phyloP scores from a whole-genome alignment of 148 eudicot genomes.

The Pouteria glomerata region DNA sequence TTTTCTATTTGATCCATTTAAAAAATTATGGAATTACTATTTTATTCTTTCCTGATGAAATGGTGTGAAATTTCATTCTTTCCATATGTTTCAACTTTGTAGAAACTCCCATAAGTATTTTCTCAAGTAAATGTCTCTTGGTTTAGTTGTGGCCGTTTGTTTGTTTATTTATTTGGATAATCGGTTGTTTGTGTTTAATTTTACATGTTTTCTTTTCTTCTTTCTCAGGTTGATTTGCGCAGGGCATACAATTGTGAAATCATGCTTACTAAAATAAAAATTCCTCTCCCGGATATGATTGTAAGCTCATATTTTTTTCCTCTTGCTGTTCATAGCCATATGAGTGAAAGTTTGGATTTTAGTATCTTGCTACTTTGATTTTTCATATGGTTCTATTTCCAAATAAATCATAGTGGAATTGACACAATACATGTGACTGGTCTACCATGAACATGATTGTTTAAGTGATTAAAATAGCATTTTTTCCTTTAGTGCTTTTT shows the following conservation, averaged over 20 bases:
- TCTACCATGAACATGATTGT: neutral
- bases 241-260: constrained; percentile 97
- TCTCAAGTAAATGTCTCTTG: neutral
- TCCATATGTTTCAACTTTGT: neutral
- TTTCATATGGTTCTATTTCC: neutral
- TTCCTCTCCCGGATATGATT: constrained; percentile 91
- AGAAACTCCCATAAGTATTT: neutral
- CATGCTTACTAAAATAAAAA: constrained; percentile 96
- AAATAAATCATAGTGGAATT: neutral
- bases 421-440: neutral
- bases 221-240: constrained; percentile 79
- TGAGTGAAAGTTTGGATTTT: neutral
- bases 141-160: neutral
- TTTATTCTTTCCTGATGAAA: neutral
- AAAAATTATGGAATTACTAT: neutral
- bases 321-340: neutral
- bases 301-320: constrained; percentile 41
- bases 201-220: neutral
- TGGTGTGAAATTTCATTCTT: neutral
- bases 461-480: neutral
- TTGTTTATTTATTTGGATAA: neutral
- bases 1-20: neutral
- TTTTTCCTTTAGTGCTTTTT: neutral
- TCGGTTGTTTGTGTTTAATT: too few relatives aligned
- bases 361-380: neutral